Base-by-base conservation (phyloP, 768 basidiomycete species). In the Leccinum incarnatum region DNA sequence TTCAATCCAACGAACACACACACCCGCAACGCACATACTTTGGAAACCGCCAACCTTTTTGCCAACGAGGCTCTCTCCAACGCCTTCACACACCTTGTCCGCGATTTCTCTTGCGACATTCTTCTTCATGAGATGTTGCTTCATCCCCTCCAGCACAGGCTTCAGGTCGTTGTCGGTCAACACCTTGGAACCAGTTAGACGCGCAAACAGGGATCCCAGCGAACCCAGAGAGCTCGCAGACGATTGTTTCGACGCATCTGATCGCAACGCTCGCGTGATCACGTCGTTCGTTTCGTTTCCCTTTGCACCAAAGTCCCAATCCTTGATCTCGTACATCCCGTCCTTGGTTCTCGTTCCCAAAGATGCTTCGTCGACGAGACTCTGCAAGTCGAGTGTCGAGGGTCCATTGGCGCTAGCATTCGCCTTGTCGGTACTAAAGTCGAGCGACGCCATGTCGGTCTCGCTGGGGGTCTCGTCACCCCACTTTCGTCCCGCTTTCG, bases 51-150 rank as follows among this genome's bases (percentile, higher is more conserved):
- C 91, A 9, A 95, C 84, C 73, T 92, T 95, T 75, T 91, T 93
- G 6, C 97, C 97, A 11, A 95, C 82, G 32, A 99, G 80, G 46
- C 83, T 84, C 68, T 93, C 86, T 1, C 93, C 93, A n/a, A 99
- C 94, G 6, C 91, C 86, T 70, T 96, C 94, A 67, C 95, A 96
- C 11, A 99, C 85, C 72, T 95, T 93, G 61, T 95, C 93, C 12
- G 95, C 81, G 62, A 98, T 98, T 59, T 95, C 94, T 73, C 86
- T 91, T 4, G 97, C 97, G 5, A 99, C 97, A 67, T 99, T 99
- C 80, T 98, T 98, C 76, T 89, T 86, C 95, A 98, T 98, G 48
- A 99, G 79, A 74, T 98, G 96, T 60, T 95, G 93, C 72, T 96
- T 95, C 95, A 98, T 98, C 17, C 86, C 91, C 53, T 89, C 89